Conservation (phyloP, 2,329 filamentous ascomycete genomes). For the Colletotrichum higginsianum region DNA sequence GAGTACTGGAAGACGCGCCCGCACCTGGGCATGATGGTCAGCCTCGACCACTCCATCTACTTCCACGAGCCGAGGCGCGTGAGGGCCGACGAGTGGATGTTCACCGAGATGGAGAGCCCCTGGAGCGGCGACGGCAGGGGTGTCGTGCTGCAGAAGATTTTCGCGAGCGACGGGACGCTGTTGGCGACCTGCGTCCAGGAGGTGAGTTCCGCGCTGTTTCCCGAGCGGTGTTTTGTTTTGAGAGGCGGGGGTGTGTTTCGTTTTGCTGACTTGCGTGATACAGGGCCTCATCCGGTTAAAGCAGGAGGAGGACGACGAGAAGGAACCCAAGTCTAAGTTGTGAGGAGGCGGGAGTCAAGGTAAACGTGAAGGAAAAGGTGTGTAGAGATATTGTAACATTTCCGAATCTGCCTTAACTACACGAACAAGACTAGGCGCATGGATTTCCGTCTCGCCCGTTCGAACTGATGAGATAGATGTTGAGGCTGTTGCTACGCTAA, state of each 20-base stretch:
- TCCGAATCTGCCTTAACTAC: not conserved
- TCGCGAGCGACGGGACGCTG: conserved; percentile 77
- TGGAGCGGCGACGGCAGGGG: conserved; percentile 86
- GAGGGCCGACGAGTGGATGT: conserved; percentile 81
- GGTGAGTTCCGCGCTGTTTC: conserved; percentile 58
- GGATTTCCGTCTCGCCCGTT: too few species aligned
- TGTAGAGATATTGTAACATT: not conserved
- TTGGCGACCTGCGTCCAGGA: conserved; percentile 87
- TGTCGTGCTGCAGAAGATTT: conserved; percentile 83
- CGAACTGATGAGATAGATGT: too few species aligned
- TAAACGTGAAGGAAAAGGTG: not conserved
- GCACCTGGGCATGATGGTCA: conserved; percentile 87
- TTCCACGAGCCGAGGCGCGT: conserved; percentile 74
- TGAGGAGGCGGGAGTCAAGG: conserved; percentile 36
- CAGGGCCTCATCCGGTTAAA: conserved; percentile 68
- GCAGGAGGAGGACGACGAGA: conserved; percentile 54
- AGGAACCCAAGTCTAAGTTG: conserved; percentile 53
- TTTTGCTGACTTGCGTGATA: conserved; percentile 44
- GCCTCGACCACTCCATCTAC: conserved; percentile 81
- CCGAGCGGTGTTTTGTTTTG: not conserved
- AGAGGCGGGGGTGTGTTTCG: not conserved
- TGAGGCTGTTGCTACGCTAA: too few species aligned
- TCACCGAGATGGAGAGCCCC: conserved; percentile 83
- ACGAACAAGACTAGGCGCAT: not conserved
- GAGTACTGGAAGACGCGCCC: conserved; percentile 67